Percentiles rank a stretch among this genome's conserved stretches.
Evolutionary conservation across 2,329 filamentous ascomycete species (phyloP).

Genomic region (Cladophialophora exuberans): DNA sequence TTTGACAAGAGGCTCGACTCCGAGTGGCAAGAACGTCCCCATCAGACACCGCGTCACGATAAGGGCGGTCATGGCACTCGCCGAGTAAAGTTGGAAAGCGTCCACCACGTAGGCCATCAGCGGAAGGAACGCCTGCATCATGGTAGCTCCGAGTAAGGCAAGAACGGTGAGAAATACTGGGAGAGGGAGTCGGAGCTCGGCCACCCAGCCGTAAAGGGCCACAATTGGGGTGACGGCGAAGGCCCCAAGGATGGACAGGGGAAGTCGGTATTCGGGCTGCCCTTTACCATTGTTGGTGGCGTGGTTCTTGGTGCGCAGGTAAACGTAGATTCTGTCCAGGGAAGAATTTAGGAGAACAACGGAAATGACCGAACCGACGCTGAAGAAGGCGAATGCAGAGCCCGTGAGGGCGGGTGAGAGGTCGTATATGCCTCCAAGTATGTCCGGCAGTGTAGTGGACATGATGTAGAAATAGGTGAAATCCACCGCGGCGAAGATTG

Average conservation of each 20-base stretch:
- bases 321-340: constrained; percentile 31
- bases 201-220: constrained; percentile 31
- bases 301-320: constrained; percentile 38
- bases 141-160: constrained; percentile 21
- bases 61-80: constrained; percentile 39
- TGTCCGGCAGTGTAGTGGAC: constrained; percentile 43
- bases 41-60: constrained; percentile 32
- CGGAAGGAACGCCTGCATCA: constrained; percentile 30
- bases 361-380: constrained; percentile 34
- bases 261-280: constrained; percentile 49
- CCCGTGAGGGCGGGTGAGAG: constrained; percentile 36
- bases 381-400: constrained; percentile 33
- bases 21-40: constrained; percentile 34
- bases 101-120: constrained; percentile 35
- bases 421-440: constrained; percentile 37
- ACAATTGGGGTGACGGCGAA: constrained; percentile 36
- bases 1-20: constrained; percentile 27
- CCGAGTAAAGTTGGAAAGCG: constrained; percentile 43
- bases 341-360: constrained; percentile 30
- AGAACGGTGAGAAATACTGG: constrained; percentile 21
- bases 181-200: constrained; percentile 24
- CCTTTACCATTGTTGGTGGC: constrained; percentile 15
- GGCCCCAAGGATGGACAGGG: constrained; percentile 52
- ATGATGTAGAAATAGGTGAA: constrained; percentile 53
- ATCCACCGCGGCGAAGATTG: constrained; percentile 49